Evolutionary conservation across 768 basidiomycete genomes (phyloP).

Genomic region (Chalciporus sphaerocephalus): DNA sequence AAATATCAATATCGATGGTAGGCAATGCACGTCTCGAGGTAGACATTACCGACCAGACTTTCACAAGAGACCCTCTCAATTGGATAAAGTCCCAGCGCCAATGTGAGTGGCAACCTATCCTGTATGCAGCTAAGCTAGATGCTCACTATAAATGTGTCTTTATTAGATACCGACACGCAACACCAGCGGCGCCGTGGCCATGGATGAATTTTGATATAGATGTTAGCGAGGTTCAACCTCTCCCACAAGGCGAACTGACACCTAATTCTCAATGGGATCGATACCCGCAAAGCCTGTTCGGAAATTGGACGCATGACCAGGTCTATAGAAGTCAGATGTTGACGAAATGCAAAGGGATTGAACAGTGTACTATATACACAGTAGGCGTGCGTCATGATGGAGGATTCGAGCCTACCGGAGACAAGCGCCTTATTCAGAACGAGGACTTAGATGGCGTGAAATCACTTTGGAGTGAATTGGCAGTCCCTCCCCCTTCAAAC

Average conservation of each 20-base stretch:
- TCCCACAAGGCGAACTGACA: background rate
- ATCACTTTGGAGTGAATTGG: conserved; percentile 30
- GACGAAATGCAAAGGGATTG: conserved; percentile 12
- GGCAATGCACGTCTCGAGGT: background rate
- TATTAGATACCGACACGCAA: conserved; percentile 31
- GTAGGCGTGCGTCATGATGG: conserved; percentile 17
- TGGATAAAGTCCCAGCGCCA: conserved; percentile 18
- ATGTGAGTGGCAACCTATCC: conserved; percentile 11
- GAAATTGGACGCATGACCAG: conserved; percentile 51
- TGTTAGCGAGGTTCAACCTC: background rate
- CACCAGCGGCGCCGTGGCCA: conserved; percentile 39
- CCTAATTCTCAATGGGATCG: conserved; percentile 24
- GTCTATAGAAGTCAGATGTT: conserved; percentile 35
- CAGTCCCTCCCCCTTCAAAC: conserved; percentile 16
- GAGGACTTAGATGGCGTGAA: conserved; percentile 11
- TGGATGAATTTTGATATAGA: conserved; percentile 32
- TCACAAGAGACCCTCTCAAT: background rate
- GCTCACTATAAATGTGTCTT: background rate
- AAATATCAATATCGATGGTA: background rate
- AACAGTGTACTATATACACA: conserved; percentile 18
- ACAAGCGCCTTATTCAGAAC: conserved; percentile 8
- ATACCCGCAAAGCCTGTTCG: conserved; percentile 50
- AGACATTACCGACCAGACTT: background rate
- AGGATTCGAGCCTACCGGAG: conserved; percentile 12
- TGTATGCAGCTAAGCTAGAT: background rate